phyloP scores from a whole-genome alignment of 257 asterid species.

The Petunia secreta region DNA sequence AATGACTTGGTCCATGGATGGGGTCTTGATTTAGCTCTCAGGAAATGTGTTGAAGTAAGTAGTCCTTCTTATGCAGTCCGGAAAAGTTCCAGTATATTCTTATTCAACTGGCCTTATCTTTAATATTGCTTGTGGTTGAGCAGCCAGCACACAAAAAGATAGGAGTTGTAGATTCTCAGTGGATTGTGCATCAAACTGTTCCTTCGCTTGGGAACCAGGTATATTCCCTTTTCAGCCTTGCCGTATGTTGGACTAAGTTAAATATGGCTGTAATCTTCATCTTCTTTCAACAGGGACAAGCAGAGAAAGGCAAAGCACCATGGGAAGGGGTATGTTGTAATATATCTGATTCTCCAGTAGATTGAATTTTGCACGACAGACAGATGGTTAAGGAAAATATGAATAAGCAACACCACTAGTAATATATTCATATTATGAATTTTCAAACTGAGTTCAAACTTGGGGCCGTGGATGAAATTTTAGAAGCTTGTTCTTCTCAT shows the following conservation, averaged over 20 bases:
- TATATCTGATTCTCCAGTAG: background rate
- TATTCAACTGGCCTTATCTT: background rate
- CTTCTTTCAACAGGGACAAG: conserved; percentile 57
- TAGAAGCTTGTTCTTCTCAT: background rate
- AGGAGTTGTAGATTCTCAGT: conserved; percentile 91
- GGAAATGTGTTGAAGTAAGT: conserved; percentile 83
- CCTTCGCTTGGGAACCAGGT: conserved; percentile 95
- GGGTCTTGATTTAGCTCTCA: conserved; percentile 95
- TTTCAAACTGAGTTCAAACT: background rate
- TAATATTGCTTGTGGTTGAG: conserved; percentile 13
- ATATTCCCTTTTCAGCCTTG: background rate
- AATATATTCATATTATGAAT: background rate
- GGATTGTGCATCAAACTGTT: conserved; percentile 89
- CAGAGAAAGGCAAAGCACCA: conserved; percentile 80
- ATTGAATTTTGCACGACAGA: background rate
- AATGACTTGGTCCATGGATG: conserved; percentile 96
- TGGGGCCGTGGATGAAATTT: background rate
- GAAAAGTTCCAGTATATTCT: background rate
- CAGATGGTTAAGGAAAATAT: background rate
- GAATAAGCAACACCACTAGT: background rate
- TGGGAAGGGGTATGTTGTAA: conserved; percentile 85
- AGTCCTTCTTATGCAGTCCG: background rate
- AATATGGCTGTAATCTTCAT: background rate
- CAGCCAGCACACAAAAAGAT: conserved; percentile 95
- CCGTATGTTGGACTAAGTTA: background rate